A percentile compares a stretch with the other conserved stretches of the same genome.
phyloP scores from a whole-genome alignment of 2,329 filamentous ascomycete genomes.

The Falciphora oryzae region DNA sequence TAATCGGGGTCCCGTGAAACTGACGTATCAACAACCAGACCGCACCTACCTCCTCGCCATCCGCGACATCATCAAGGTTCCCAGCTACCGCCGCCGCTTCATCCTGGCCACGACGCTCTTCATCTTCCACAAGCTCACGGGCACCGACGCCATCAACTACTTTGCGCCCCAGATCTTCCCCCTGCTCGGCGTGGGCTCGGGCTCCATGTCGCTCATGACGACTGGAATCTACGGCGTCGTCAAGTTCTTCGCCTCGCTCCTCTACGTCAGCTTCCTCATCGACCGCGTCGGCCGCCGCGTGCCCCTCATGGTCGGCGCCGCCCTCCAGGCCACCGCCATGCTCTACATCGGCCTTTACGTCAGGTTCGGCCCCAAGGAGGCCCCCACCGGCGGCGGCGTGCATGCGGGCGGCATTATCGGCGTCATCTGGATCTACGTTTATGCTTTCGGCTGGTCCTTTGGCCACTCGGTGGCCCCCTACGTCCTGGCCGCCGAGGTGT shows the following conservation, averaged over 20 bases:
- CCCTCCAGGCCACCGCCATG: conserved; percentile 21
- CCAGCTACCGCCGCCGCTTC: conserved; percentile 21
- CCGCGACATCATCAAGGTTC: conserved; percentile 20
- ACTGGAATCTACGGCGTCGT: conserved; percentile 26
- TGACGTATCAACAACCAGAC: conserved; percentile 1
- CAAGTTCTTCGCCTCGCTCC: conserved; percentile 20
- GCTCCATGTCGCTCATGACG: conserved; percentile 27
- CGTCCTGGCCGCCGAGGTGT: conserved; percentile 26
- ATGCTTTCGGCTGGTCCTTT: conserved; percentile 24
- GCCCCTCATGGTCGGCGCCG: conserved; percentile 20
- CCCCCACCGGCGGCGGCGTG: conserved; percentile 25
- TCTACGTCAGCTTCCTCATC: conserved; percentile 26
- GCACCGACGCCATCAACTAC: conserved; percentile 34
- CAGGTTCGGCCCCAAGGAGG: conserved; percentile 23
- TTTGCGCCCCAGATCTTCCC: conserved; percentile 33
- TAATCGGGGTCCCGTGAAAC: too few relatives aligned
- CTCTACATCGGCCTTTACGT: conserved; percentile 27
- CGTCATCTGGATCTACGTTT: conserved; percentile 30
- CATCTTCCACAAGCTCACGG: conserved; percentile 36
- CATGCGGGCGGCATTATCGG: conserved; percentile 33
- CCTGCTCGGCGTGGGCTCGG: conserved; percentile 30
- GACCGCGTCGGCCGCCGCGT: conserved; percentile 25
- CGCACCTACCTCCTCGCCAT: conserved; percentile 14
- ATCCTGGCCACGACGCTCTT: conserved; percentile 22
- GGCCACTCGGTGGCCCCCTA: conserved; percentile 23